phyloP scores from a whole-genome alignment of 495 filamentous ascomycete species.

The Lentithecium fluviatile region DNA sequence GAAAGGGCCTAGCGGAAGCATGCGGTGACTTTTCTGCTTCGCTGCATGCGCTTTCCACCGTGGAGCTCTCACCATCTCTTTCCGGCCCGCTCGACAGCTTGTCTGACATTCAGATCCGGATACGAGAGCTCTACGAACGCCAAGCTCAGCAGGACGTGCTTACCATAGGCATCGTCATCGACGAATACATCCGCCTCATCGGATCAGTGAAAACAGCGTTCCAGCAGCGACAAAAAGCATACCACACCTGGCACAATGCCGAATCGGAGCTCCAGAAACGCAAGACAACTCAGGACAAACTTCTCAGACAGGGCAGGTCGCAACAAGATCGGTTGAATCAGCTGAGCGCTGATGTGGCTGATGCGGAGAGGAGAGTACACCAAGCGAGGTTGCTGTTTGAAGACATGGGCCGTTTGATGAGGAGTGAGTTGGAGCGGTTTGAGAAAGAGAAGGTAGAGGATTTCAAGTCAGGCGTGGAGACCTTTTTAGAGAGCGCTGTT shows the following conservation, averaged over 20 bases:
- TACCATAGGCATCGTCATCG: slow-evolving; percentile 93
- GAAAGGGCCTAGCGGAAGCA: slow-evolving; percentile 88
- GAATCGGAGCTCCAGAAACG: slow-evolving; percentile 87
- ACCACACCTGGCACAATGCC: slow-evolving; percentile 85
- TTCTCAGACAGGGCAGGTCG: slow-evolving; percentile 85
- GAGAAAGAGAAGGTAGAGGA: slow-evolving; percentile 98
- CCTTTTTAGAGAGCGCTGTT: slow-evolving; percentile 91
- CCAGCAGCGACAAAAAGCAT: slow-evolving; percentile 87
- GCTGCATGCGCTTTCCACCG: slow-evolving; percentile 81
- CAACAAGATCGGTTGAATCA: slow-evolving; percentile 95
- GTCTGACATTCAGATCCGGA: slow-evolving; percentile 87
- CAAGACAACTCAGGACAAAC: slow-evolving; percentile 81
- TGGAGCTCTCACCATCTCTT: slow-evolving; percentile 84
- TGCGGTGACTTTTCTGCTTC: slow-evolving; percentile 89
- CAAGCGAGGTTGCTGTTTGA: slow-evolving; percentile 87
- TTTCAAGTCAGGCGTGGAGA: slow-evolving; percentile 97
- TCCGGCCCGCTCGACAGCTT: slow-evolving; percentile 85
- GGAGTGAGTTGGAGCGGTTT: slow-evolving; percentile 85
- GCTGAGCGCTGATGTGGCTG: slow-evolving; percentile 83
- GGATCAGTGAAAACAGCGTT: slow-evolving; percentile 91
- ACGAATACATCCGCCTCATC: slow-evolving; percentile 96
- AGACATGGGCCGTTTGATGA: slow-evolving; percentile 95
- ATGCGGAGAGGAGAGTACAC: slow-evolving; percentile 92
- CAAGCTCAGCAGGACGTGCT: slow-evolving; percentile 97
- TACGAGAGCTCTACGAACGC: slow-evolving; percentile 90